Conservation (phyloP, 2,329 filamentous ascomycete species). For the Aureobasidium sp. region DNA sequence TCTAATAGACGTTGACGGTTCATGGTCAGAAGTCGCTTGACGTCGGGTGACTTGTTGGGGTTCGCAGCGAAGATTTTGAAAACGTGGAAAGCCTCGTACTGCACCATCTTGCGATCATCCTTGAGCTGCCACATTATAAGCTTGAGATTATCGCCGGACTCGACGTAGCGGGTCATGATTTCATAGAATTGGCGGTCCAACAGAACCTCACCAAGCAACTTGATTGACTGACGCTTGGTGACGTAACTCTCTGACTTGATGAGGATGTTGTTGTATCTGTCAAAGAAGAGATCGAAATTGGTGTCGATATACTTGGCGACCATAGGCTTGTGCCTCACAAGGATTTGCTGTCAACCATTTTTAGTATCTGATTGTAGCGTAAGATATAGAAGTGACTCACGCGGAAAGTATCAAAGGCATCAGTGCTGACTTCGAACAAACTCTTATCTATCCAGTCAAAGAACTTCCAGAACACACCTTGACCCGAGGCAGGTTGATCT, state of each 20-base stretch:
- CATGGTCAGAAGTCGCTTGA: conserved; percentile 92
- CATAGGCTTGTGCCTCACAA: conserved; percentile 88
- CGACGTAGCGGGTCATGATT: conserved; percentile 96
- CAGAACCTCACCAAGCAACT: conserved; percentile 88
- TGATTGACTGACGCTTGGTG: conserved; percentile 96
- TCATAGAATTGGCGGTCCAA: conserved; percentile 94
- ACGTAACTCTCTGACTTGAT: conserved; percentile 94
- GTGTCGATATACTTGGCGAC: conserved; percentile 80
- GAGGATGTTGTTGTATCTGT: conserved; percentile 77
- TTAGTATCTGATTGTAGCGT: background rate
- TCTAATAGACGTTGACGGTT: conserved; percentile 85
- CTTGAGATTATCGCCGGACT: conserved; percentile 91
- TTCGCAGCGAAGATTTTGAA: conserved; percentile 99
- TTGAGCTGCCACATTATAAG: conserved; percentile 95
- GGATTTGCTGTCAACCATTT: conserved; percentile 60
- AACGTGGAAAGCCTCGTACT: conserved; percentile 98
- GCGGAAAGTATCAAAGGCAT: conserved; percentile 95
- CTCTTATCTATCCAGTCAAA: conserved; percentile 97
- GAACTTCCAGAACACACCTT: conserved; percentile 91
- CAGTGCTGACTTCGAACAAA: conserved; percentile 91
- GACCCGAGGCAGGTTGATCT: conserved; percentile 65
- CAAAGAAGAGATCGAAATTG: conserved; percentile 92
- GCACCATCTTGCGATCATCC: conserved; percentile 97
- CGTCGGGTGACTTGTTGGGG: conserved; percentile 92
- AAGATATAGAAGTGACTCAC: conserved; percentile 45